Conservation (phyloP, 2,329 filamentous ascomycete species). For the Botrytis cinerea region DNA sequence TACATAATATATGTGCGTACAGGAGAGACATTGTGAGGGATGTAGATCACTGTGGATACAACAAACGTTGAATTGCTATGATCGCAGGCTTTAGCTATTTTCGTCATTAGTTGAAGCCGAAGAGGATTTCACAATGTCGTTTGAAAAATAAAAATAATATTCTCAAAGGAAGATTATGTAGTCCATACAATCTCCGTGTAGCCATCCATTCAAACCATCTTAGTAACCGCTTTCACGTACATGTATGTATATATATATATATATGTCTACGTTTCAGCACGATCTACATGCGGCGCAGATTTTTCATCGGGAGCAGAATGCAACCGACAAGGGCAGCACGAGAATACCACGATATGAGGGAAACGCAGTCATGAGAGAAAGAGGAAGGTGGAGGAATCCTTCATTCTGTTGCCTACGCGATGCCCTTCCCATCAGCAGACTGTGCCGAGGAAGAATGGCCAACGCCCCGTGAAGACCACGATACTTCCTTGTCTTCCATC, state of each 20-base stretch:
- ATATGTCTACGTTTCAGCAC: neutral
- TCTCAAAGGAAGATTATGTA: conserved; percentile 9
- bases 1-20: neutral
- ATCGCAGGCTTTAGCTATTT: neutral
- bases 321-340: conserved; percentile 1
- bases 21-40: neutral
- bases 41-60: neutral
- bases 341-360: neutral
- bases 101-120: neutral
- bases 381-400: conserved; percentile 22
- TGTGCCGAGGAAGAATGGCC: conserved; percentile 1
- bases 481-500: conserved; percentile 5
- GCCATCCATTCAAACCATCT: conserved; percentile 2
- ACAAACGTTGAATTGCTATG: neutral
- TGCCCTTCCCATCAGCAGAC: conserved; percentile 15
- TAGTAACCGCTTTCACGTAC: conserved; percentile 16
- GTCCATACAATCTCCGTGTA: conserved; percentile 14
- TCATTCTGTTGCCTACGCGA: conserved; percentile 4
- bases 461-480: neutral
- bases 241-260: neutral
- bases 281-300: neutral
- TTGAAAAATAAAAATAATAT: neutral
- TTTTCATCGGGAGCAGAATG: neutral
- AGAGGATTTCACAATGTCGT: neutral
- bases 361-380: conserved; percentile 6